These are phyloP conservation scores for Boletus tomentosulus DNA, from an alignment of 768 basidiomycete species.

Conservation along the genomic window DNA sequence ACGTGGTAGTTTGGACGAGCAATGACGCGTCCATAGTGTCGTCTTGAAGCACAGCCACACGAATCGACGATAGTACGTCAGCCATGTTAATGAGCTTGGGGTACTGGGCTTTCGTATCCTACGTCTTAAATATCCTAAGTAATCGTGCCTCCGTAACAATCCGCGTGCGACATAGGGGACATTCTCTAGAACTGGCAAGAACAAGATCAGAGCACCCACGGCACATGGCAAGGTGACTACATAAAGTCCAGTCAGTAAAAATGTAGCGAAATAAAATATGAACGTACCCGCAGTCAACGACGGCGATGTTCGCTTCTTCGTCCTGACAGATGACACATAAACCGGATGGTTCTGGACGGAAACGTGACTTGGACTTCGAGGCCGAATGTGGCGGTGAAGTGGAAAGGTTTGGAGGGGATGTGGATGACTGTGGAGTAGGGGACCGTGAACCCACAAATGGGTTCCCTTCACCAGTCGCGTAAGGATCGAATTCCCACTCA, in stretches of 20 bases:
- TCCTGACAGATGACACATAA: slow-evolving; percentile 93
- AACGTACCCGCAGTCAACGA: slow-evolving; percentile 85
- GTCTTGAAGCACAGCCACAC: slow-evolving; percentile 20
- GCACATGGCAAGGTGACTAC: slow-evolving; percentile 79
- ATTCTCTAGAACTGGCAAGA: slow-evolving; percentile 77
- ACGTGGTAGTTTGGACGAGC: not conserved
- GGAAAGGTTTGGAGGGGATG: slow-evolving; percentile 21
- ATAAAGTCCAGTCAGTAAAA: slow-evolving; percentile 1
- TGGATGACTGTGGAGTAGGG: slow-evolving; percentile 11
- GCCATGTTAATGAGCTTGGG: slow-evolving; percentile 1
- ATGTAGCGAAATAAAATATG: not conserved
- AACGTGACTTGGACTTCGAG: slow-evolving; percentile 37
- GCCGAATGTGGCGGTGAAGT: slow-evolving; percentile 27
- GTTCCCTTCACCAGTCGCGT: not conserved
- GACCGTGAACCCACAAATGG: not conserved
- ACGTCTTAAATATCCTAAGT: slow-evolving; percentile 68
- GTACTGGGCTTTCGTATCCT: not conserved
- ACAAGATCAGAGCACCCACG: slow-evolving; percentile 73
- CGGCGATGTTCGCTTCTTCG: slow-evolving; percentile 89
- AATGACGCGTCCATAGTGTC: slow-evolving; percentile 20
- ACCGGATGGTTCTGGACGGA: slow-evolving; percentile 57
- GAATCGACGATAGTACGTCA: slow-evolving; percentile 5
- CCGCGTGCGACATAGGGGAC: slow-evolving; percentile 85
- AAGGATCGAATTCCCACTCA: slow-evolving; percentile 7
- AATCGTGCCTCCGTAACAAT: slow-evolving; percentile 81